Evolutionary conservation across 73 alveolate genomes (phyloP).

Genomic region (Blepharisma stoltei): DNA sequence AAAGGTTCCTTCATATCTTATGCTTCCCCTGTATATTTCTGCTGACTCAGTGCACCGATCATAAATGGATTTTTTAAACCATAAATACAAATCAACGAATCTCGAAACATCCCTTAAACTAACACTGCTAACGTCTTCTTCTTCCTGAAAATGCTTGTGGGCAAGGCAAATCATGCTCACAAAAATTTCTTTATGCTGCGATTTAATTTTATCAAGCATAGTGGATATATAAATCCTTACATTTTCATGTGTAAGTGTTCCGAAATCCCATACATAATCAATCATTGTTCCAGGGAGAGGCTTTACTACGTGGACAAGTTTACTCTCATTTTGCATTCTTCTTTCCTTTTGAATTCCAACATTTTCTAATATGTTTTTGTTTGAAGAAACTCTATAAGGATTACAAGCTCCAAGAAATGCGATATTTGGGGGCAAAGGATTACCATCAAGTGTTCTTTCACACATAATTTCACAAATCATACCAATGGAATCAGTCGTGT

Average conservation of each 20-base stretch:
- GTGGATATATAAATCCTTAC: background rate
- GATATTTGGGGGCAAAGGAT: background rate
- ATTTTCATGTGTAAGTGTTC: background rate
- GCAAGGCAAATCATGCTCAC: background rate
- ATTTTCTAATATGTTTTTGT: background rate
- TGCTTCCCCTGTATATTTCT: background rate
- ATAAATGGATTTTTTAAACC: conserved; percentile 4
- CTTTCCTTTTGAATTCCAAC: conserved; percentile 18
- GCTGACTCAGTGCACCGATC: background rate
- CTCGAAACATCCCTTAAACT: conserved; percentile 28
- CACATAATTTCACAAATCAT: conserved; percentile 21
- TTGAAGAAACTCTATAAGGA: conserved; percentile 7
- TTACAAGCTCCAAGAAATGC: conserved; percentile 28
- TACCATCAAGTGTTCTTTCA: background rate
- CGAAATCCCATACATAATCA: conserved; percentile 32
- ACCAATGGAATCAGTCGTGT: conserved; percentile 25
- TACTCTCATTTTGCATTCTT: background rate
- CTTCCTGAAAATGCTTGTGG: conserved; percentile 20
- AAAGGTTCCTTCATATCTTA: conserved; percentile 16
- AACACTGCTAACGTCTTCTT: conserved; percentile 31
- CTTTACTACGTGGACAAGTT: conserved; percentile 10
- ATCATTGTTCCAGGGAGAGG: conserved; percentile 13
- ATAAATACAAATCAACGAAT: conserved; percentile 11
- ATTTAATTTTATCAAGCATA: background rate
- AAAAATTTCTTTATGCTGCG: conserved; percentile 1